Evolutionary conservation across 2,329 filamentous ascomycete genomes (phyloP).

Genomic region (Huntiella savannae): DNA sequence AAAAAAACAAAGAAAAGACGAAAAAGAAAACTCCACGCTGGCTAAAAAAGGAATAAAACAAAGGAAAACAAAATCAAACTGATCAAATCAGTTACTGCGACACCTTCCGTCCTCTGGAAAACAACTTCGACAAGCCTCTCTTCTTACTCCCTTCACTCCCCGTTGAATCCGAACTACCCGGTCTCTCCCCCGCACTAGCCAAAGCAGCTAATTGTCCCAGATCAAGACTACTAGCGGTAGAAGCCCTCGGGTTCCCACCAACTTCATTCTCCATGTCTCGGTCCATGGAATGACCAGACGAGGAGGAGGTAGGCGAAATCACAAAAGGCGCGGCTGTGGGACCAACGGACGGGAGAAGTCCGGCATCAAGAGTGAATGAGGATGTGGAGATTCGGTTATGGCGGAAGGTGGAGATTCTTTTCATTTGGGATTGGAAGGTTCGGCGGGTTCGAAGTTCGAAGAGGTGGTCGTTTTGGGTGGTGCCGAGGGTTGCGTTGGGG

Average conservation of each 20-base stretch:
- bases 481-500: constrained; percentile 35
- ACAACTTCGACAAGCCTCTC: constrained; percentile 3
- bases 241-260: neutral
- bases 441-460: constrained; percentile 25
- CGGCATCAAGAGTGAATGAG: constrained; percentile 7
- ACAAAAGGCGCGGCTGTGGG: constrained; percentile 4
- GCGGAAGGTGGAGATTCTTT: constrained; percentile 18
- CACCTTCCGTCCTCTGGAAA: constrained; percentile 7
- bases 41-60: neutral
- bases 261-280: constrained; percentile 1
- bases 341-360: constrained; percentile 5
- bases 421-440: constrained; percentile 24
- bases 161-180: constrained; percentile 6
- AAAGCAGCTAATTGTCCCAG: neutral
- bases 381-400: constrained; percentile 1
- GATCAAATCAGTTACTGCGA: constrained; percentile 2
- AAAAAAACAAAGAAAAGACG: neutral
- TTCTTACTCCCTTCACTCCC: constrained; percentile 5
- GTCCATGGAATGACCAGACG: neutral
- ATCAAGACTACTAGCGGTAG: neutral
- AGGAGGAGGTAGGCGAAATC: constrained; percentile 1
- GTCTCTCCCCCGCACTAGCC: constrained; percentile 1
- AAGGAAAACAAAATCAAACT: neutral
- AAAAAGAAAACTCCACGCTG: constrained; percentile 3
- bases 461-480: constrained; percentile 30